Evolutionary conservation across 495 filamentous ascomycete species (phyloP).

Genomic region (Ramalina peruviana): DNA sequence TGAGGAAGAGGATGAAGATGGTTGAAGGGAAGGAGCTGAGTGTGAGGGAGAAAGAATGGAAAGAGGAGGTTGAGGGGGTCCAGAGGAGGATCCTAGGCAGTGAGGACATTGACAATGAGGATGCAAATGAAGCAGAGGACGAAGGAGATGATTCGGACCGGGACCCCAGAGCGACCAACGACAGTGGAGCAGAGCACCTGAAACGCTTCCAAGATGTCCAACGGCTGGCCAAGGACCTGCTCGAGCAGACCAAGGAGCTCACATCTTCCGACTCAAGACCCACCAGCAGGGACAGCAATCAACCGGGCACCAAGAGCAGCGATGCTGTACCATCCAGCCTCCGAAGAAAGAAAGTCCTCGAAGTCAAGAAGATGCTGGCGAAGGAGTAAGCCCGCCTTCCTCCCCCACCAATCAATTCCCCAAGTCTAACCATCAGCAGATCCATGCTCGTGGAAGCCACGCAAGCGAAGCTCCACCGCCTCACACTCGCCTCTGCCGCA

Average conservation of each 20-base stretch:
- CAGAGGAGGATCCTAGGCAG: constrained; percentile 19
- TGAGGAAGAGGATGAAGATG: constrained; percentile 47
- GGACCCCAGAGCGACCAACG: too few species aligned
- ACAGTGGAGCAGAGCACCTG: neutral
- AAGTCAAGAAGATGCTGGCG: constrained; percentile 27
- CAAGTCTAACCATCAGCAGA: neutral
- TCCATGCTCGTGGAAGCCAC: constrained; percentile 2
- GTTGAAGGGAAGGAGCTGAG: constrained; percentile 49
- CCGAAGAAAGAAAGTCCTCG: constrained; percentile 6
- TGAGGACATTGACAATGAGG: constrained; percentile 17
- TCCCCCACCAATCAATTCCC: neutral
- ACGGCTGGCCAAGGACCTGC: constrained; percentile 8
- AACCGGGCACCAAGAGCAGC: constrained; percentile 19
- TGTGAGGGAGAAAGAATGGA: constrained; percentile 57
- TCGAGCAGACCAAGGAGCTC: constrained; percentile 28
- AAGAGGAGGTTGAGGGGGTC: constrained; percentile 45
- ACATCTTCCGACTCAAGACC: constrained; percentile 26
- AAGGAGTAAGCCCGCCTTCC: constrained; percentile 14
- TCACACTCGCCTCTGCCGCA: neutral
- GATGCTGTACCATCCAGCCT: constrained; percentile 11
- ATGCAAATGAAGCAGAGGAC: constrained; percentile 9
- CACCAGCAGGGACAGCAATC: constrained; percentile 11
- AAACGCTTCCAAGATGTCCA: constrained; percentile 1
- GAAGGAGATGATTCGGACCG: neutral
- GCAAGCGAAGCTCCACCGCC: neutral